Conservation (phyloP, 83 land plant genomes). For the Larix sibirica region DNA sequence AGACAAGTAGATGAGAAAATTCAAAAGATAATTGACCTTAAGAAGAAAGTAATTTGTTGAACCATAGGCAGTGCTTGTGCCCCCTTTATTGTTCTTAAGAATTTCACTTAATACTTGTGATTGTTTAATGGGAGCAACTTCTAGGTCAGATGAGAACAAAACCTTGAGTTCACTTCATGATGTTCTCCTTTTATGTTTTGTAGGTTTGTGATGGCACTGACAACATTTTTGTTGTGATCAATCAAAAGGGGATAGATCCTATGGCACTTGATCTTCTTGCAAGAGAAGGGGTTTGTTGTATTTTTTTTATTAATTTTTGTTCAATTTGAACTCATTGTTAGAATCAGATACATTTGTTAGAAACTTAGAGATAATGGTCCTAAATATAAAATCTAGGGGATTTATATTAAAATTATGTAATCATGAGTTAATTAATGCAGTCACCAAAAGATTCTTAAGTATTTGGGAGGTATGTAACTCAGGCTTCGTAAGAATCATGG, state of each 20-base stretch:
- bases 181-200: conserved; percentile 3
- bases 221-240: conserved; percentile 91
- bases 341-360: no score
- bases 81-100: no score
- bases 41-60: conserved; percentile 65
- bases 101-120: no score
- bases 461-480: no score
- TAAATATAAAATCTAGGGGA: no score
- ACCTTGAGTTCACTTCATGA: not conserved
- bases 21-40: conserved; percentile 83
- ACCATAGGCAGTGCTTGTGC: no score
- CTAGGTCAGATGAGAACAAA: not conserved
- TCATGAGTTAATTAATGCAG: no score
- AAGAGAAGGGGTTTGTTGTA: conserved; percentile 78
- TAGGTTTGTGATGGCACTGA: conserved; percentile 94
- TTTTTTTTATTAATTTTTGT: not conserved
- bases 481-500: no score
- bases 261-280: conserved; percentile 93
- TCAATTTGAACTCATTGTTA: no score
- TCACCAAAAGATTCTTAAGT: no score
- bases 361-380: no score
- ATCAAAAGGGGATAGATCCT: conserved; percentile 99
- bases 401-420: no score
- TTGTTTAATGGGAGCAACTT: not conserved
- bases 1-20: conserved; percentile 93